Percentiles rank a stretch among this genome's conserved stretches.
Conservation (phyloP, 345 rosid genomes). For the Citrus maxima region DNA sequence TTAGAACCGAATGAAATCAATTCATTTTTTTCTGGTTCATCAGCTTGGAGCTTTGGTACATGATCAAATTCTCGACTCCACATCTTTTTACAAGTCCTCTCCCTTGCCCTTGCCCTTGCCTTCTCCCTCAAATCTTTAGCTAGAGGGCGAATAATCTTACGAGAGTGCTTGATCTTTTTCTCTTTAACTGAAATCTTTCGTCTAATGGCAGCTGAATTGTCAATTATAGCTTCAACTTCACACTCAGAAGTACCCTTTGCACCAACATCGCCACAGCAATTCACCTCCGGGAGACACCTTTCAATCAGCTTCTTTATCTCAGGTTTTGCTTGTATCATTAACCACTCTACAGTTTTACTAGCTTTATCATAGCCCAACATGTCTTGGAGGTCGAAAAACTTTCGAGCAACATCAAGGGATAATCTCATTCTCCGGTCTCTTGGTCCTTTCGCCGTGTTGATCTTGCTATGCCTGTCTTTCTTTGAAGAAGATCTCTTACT, state of each 20-base stretch:
- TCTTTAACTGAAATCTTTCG: conserved; percentile 16
- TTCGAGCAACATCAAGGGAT: conserved; percentile 66
- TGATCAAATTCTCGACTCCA: conserved; percentile 12
- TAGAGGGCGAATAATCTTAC: conserved; percentile 26
- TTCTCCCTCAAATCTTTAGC: conserved; percentile 50
- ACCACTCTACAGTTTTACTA: conserved; percentile 84
- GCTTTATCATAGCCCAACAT: conserved; percentile 76
- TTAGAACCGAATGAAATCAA: conserved; percentile 20
- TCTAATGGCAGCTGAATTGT: conserved; percentile 10
- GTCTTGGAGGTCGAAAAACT: conserved; percentile 81
- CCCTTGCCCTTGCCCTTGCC: conserved; percentile 75
- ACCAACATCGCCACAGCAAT: conserved; percentile 6
- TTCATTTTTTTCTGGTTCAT: background rate
- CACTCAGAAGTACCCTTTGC: conserved; percentile 39
- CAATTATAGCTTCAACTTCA: conserved; percentile 34
- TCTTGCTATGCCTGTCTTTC: conserved; percentile 87
- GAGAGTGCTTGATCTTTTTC: conserved; percentile 28
- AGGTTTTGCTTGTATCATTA: conserved; percentile 52
- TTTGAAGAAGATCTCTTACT: conserved; percentile 41
- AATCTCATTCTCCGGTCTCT: conserved; percentile 87
- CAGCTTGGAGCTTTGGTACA: conserved; percentile 12
- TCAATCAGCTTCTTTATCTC: conserved; percentile 52
- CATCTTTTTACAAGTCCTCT: conserved; percentile 51
- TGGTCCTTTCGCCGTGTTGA: conserved; percentile 70
- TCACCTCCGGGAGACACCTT: conserved; percentile 6